Conservation (phyloP, 495 filamentous ascomycete genomes). For the Neurospora cerealis region DNA sequence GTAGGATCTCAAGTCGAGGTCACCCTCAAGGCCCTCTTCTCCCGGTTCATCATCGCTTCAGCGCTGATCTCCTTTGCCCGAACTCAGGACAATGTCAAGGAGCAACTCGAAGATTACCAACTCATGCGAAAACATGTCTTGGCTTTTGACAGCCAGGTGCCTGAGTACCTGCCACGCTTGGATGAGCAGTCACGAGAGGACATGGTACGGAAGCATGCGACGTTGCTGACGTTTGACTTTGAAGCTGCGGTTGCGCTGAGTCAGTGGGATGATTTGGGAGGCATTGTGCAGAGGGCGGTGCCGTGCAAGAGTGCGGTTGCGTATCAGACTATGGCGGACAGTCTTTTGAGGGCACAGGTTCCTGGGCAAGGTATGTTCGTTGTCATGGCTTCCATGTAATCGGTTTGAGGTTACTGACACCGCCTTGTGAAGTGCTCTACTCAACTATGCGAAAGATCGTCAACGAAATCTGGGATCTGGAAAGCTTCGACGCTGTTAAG, state of each 20-base stretch:
- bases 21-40: conserved; percentile 50
- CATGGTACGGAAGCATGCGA: conserved; percentile 49
- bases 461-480: conserved; percentile 49
- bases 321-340: conserved; percentile 50
- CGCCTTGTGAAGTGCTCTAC: conserved; percentile 41
- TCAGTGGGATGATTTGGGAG: conserved; percentile 55
- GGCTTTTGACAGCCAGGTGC: conserved; percentile 39
- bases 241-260: conserved; percentile 60
- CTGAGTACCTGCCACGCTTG: conserved; percentile 26
- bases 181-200: conserved; percentile 39
- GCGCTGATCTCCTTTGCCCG: conserved; percentile 52
- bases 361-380: too few relatives aligned
- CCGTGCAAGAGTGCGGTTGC: conserved; percentile 24
- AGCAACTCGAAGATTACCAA: conserved; percentile 51
- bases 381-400: too few relatives aligned
- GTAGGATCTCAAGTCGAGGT: conserved; percentile 36
- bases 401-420: neutral
- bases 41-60: conserved; percentile 57
- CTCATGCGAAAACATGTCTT: conserved; percentile 44
- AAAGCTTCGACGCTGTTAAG: conserved; percentile 39
- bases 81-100: conserved; percentile 49
- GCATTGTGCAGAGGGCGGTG: conserved; percentile 46
- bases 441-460: conserved; percentile 49
- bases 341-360: conserved; percentile 44
- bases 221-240: conserved; percentile 61